phyloP scores from a whole-genome alignment of 2,329 filamentous ascomycete genomes.

The Microcyclosporella mali region DNA sequence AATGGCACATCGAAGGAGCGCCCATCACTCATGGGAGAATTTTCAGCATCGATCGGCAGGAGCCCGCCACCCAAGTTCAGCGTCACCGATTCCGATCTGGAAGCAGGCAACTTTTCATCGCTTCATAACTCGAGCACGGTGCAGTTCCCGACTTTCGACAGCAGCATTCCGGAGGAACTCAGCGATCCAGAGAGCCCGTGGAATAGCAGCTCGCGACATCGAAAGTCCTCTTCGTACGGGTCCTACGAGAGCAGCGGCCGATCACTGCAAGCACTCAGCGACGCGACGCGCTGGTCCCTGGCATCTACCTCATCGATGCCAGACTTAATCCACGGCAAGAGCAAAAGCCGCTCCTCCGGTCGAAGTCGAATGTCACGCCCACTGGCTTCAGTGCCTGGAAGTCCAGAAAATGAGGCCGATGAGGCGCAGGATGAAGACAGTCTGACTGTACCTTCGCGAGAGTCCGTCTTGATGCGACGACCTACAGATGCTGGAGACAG shows the following conservation, averaged over 20 bases:
- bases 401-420: conserved; percentile 11
- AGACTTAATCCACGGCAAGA: conserved; percentile 26
- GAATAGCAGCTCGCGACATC: conserved; percentile 17
- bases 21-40: not conserved
- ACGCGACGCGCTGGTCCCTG: conserved; percentile 25
- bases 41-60: not conserved
- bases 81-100: conserved; percentile 8
- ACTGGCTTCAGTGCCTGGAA: conserved; percentile 23
- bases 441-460: not conserved
- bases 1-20: conserved; percentile 7
- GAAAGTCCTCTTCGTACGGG: conserved; percentile 25
- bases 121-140: conserved; percentile 3
- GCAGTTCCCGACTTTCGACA: conserved; percentile 18
- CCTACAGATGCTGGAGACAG: conserved; percentile 19
- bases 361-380: conserved; percentile 13
- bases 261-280: conserved; percentile 12
- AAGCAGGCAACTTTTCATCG: conserved; percentile 1
- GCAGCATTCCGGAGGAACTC: conserved; percentile 18
- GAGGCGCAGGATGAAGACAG: conserved; percentile 3
- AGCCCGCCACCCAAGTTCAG: conserved; percentile 13
- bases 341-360: conserved; percentile 13
- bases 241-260: conserved; percentile 22
- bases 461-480: conserved; percentile 14
- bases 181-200: conserved; percentile 23
- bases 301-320: conserved; percentile 25